Evolutionary conservation across 768 basidiomycete species (phyloP).

Genomic region (Chalciporus piperatus): DNA sequence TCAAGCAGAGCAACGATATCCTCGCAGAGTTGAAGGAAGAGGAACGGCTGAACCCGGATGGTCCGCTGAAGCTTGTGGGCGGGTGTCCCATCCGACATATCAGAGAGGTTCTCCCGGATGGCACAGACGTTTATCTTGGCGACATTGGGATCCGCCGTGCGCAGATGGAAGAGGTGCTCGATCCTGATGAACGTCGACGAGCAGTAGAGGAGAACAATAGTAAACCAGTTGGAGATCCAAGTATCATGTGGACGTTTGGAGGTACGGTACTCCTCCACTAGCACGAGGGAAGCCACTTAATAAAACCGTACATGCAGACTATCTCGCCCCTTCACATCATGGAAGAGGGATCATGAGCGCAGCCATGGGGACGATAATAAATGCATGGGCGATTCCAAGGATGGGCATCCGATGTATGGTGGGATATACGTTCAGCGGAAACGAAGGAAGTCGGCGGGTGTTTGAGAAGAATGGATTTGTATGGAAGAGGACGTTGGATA

Average conservation of each 20-base stretch:
- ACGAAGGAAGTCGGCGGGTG: slow-evolving; percentile 58
- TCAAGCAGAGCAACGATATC: slow-evolving; percentile 18
- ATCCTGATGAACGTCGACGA: slow-evolving; percentile 36
- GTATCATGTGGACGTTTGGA: slow-evolving; percentile 60
- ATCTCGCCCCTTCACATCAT: slow-evolving; percentile 57
- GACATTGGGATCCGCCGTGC: slow-evolving; percentile 27
- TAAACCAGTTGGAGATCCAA: slow-evolving; percentile 46
- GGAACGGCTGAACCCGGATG: slow-evolving; percentile 14
- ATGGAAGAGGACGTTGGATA: slow-evolving; percentile 36
- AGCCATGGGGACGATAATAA: slow-evolving; percentile 52
- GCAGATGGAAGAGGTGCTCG: slow-evolving; percentile 28
- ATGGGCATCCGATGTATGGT: slow-evolving; percentile 54
- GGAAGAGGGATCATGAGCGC: slow-evolving; percentile 71
- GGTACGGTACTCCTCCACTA: slow-evolving; percentile 35
- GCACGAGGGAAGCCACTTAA: not conserved
- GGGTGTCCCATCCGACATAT: slow-evolving; percentile 48
- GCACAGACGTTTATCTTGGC: slow-evolving; percentile 53
- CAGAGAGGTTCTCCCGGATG: slow-evolving; percentile 54
- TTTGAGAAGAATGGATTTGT: slow-evolving; percentile 67
- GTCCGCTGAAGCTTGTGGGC: slow-evolving; percentile 35
- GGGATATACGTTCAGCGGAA: slow-evolving; percentile 47
- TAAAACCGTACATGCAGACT: slow-evolving; percentile 41
- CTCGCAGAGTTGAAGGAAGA: slow-evolving; percentile 21
- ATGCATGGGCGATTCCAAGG: slow-evolving; percentile 60
- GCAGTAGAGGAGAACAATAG: slow-evolving; percentile 40